Evolutionary conservation across 2,329 filamentous ascomycete species (phyloP).

Genomic region (Aspergillus viridinutans): DNA sequence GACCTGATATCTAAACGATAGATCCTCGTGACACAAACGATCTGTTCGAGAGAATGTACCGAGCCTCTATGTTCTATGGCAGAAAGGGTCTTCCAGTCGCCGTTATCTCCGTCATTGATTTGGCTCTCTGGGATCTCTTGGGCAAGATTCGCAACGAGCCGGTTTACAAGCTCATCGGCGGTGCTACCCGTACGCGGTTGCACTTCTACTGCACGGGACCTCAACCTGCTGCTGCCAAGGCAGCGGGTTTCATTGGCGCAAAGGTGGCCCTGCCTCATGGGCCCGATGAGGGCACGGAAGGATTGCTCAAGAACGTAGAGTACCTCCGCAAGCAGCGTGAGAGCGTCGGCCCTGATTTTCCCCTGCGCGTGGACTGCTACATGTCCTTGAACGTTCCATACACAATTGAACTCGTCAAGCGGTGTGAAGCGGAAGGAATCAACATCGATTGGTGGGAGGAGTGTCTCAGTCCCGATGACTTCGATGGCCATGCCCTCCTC

Average conservation of each 20-base stretch:
- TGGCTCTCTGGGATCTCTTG: slow-evolving; percentile 87
- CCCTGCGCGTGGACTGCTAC: slow-evolving; percentile 93
- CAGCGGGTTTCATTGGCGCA: slow-evolving; percentile 83
- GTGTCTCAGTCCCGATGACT: slow-evolving; percentile 85
- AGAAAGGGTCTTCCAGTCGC: slow-evolving; percentile 86
- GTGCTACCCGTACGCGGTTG: slow-evolving; percentile 76
- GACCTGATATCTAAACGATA: slow-evolving; percentile 21
- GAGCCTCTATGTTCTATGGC: slow-evolving; percentile 92
- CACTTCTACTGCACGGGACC: slow-evolving; percentile 95
- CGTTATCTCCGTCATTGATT: slow-evolving; percentile 89
- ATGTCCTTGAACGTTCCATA: slow-evolving; percentile 93
- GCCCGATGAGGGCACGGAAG: slow-evolving; percentile 77
- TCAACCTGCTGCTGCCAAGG: slow-evolving; percentile 72
- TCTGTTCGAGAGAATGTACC: slow-evolving; percentile 95
- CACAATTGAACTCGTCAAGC: slow-evolving; percentile 85
- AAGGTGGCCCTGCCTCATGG: slow-evolving; percentile 90
- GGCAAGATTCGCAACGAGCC: slow-evolving; percentile 90
- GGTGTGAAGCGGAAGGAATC: slow-evolving; percentile 71
- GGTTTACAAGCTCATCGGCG: slow-evolving; percentile 90
- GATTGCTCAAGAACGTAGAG: slow-evolving; percentile 82
- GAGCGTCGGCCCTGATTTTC: slow-evolving; percentile 82
- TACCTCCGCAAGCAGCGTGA: slow-evolving; percentile 82
- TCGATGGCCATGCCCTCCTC: slow-evolving; percentile 82
- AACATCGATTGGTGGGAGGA: slow-evolving; percentile 98
- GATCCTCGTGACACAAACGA: slow-evolving; percentile 89